These are phyloP conservation scores for Vitis riparia DNA, from an alignment of 164 flowering plant species.

Conservation along the genomic window DNA sequence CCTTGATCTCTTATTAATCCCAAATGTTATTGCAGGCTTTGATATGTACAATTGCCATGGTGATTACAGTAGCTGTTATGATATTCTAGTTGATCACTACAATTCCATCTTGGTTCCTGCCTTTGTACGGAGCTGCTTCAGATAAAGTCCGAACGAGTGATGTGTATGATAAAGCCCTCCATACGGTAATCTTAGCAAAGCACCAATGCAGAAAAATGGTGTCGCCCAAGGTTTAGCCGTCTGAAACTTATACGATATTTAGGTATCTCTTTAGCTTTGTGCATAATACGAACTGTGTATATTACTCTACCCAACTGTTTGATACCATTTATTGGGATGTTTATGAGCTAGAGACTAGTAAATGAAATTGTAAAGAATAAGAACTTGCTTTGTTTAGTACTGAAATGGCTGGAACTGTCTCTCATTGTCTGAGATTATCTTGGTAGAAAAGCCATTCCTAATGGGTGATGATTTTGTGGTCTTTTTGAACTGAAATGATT, in stretches of 20 bases:
- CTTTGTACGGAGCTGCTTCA: too few relatives aligned
- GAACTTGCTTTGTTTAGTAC: not conserved
- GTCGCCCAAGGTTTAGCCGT: not conserved
- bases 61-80: conserved; percentile 22
- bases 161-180: too few relatives aligned
- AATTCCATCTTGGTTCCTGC: not conserved
- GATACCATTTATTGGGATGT: not conserved
- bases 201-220: not conserved
- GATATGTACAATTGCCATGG: conserved; percentile 26
- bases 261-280: not conserved
- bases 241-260: not conserved
- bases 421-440: too few relatives aligned
- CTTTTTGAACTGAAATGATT: too few relatives aligned
- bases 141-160: too few relatives aligned
- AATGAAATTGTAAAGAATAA: too few relatives aligned
- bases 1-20: not conserved
- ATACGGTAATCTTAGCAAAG: not conserved
- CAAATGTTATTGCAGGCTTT: conserved; percentile 33
- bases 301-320: not conserved
- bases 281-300: not conserved
- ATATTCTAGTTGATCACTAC: conserved; percentile 3
- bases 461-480: too few relatives aligned
- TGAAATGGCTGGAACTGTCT: too few relatives aligned
- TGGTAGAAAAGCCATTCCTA: too few relatives aligned
- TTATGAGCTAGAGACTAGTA: not conserved